phyloP scores from a whole-genome alignment of 1,284 basidiomycete species.

The Phellopilus nigrolimitatus region DNA sequence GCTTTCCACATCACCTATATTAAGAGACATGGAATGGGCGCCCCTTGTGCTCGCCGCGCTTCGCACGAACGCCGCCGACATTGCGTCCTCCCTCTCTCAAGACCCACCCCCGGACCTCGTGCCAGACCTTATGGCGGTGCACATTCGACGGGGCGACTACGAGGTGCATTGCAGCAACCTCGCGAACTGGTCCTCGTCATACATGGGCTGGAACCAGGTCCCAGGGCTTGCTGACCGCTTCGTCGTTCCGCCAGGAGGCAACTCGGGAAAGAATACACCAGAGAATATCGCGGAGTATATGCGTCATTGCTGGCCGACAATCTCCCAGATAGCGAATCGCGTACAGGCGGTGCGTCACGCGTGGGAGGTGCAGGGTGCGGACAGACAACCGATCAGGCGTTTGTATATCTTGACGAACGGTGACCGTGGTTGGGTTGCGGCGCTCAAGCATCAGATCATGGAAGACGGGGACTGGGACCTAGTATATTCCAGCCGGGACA shows the following conservation, averaged over 20 bases:
- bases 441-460: slow-evolving; percentile 25
- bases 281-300: slow-evolving; percentile 29
- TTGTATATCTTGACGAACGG: slow-evolving; percentile 39
- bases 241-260: slow-evolving; percentile 25
- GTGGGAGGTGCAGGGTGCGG: slow-evolving; percentile 20
- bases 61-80: slow-evolving; percentile 15
- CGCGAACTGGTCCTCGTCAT: slow-evolving; percentile 36
- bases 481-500: slow-evolving; percentile 22
- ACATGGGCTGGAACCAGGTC: slow-evolving; percentile 40
- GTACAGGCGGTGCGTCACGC: slow-evolving; percentile 29
- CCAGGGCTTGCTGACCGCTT: slow-evolving; percentile 36
- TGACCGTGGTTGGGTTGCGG: slow-evolving; percentile 28
- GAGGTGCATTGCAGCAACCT: slow-evolving; percentile 45
- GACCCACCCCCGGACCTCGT: slow-evolving; percentile 22
- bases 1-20: slow-evolving; percentile 34
- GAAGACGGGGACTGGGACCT: slow-evolving; percentile 20
- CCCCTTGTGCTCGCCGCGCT: slow-evolving; percentile 28
- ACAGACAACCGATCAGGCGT: slow-evolving; percentile 21
- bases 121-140: slow-evolving; percentile 48
- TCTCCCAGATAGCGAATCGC: slow-evolving; percentile 36
- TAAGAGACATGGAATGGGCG: slow-evolving; percentile 37
- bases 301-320: slow-evolving; percentile 38
- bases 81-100: slow-evolving; percentile 8
- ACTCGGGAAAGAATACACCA: slow-evolving; percentile 16
- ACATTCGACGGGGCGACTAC: slow-evolving; percentile 60